Conservation (phyloP, 495 filamentous ascomycete genomes). For the Penicillium egyptiacum region DNA sequence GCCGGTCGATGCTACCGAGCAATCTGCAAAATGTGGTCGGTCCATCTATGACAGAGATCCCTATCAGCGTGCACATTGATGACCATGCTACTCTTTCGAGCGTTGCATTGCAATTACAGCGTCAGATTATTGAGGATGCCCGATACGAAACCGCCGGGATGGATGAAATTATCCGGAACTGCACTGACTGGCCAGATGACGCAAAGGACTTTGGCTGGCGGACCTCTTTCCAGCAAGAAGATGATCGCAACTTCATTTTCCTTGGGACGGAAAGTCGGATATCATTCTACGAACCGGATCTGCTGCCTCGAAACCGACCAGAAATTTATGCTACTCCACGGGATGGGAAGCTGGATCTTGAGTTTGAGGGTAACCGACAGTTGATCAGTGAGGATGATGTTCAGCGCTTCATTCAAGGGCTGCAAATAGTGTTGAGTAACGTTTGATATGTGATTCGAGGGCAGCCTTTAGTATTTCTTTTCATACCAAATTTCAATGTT, state of each 20-base stretch:
- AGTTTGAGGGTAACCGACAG: background rate
- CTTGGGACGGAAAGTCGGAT: background rate
- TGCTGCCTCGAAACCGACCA: background rate
- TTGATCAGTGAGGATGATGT: background rate
- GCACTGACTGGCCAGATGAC: background rate
- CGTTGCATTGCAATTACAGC: background rate
- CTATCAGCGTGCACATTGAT: background rate
- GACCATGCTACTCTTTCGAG: background rate
- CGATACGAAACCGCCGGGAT: too few relatives aligned
- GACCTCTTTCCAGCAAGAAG: background rate
- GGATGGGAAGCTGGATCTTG: background rate
- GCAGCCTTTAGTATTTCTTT: background rate
- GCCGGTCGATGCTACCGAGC: background rate
- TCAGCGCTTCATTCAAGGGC: background rate
- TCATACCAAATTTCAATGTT: too few relatives aligned
- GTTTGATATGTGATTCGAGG: background rate
- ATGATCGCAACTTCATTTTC: background rate
- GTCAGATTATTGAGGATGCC: background rate
- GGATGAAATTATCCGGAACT: too few relatives aligned
- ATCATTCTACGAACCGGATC: background rate
- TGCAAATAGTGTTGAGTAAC: background rate
- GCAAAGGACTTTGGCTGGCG: background rate
- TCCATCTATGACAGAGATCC: background rate
- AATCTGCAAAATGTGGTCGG: background rate
- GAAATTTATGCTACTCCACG: background rate